Conservation (phyloP, 768 basidiomycete species). For the Lentinula detonsa region DNA sequence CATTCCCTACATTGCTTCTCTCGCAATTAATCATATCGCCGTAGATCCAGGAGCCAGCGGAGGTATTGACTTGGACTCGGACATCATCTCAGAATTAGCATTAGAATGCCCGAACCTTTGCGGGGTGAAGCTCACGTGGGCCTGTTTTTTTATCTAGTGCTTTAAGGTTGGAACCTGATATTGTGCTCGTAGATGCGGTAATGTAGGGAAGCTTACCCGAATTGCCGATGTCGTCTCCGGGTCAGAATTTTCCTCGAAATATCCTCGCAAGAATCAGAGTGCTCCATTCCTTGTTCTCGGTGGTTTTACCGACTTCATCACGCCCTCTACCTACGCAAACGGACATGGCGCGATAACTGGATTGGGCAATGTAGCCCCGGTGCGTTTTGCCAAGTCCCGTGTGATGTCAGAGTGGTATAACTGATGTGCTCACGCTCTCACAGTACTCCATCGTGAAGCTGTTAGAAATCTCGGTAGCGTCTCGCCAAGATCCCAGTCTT, state of each 20-base stretch:
- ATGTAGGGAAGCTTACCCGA: constrained; percentile 86
- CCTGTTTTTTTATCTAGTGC: constrained; percentile 10
- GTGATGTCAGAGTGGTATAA: background rate
- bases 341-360: constrained; percentile 91
- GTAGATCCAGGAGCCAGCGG: constrained; percentile 82
- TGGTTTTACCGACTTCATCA: constrained; percentile 80
- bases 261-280: constrained; percentile 58
- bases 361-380: constrained; percentile 79
- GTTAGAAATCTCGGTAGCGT: constrained; percentile 53
- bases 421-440: background rate
- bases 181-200: constrained; percentile 59
- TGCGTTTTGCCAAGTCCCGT: constrained; percentile 22
- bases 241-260: constrained; percentile 40
- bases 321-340: constrained; percentile 64
- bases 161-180: constrained; percentile 9
- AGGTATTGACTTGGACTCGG: constrained; percentile 89
- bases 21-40: constrained; percentile 10
- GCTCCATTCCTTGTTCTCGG: constrained; percentile 82
- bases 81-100: constrained; percentile 78
- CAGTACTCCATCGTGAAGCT: constrained; percentile 57
- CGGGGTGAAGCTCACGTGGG: constrained; percentile 88
- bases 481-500: constrained; percentile 46
- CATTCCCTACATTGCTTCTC: background rate
- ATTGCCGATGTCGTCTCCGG: constrained; percentile 65
- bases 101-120: constrained; percentile 67